Evolutionary conservation across 2,329 filamentous ascomycete genomes (phyloP).

Genomic region (Penicillium sp.): DNA sequence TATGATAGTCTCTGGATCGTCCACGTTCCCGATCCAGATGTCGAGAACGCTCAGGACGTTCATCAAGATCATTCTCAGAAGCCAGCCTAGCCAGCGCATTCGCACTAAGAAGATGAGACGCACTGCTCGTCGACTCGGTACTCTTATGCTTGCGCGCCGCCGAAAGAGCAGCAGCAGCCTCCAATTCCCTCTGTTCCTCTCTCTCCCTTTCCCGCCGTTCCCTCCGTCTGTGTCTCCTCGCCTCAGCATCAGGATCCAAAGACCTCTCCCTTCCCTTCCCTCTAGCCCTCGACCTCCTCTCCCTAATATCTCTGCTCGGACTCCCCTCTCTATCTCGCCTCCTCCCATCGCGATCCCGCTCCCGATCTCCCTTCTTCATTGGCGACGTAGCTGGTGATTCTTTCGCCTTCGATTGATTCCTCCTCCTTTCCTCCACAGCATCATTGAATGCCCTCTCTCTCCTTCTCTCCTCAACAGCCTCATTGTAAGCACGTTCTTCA

Average conservation of each 20-base stretch:
- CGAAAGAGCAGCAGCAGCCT: conserved; percentile 15
- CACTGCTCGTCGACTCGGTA: conserved; percentile 44
- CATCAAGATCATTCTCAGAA: conserved; percentile 58
- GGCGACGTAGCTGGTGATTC: conserved; percentile 39
- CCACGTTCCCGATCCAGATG: conserved; percentile 22
- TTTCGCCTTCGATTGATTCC: conserved; percentile 25
- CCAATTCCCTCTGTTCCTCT: conserved; percentile 10
- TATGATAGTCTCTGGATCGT: conserved; percentile 38
- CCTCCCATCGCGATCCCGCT: conserved; percentile 34
- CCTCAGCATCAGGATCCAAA: conserved; percentile 22
- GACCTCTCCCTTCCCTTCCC: conserved; percentile 15
- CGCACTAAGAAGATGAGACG: conserved; percentile 44
- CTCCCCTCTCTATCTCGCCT: conserved; percentile 26
- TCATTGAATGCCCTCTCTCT: neutral
- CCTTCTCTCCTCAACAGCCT: neutral
- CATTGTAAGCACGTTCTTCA: conserved; percentile 18
- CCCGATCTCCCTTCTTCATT: conserved; percentile 33
- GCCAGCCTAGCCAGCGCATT: conserved; percentile 67
- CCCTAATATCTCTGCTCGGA: conserved; percentile 17
- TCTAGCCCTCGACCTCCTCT: conserved; percentile 17
- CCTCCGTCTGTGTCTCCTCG: conserved; percentile 25
- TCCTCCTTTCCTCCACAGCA: neutral
- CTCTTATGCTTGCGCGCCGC: conserved; percentile 39
- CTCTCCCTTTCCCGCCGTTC: conserved; percentile 22
- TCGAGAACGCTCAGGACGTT: conserved; percentile 32